Base-by-base conservation (phyloP, 192 early-diverging fungal species). In the Obelidium mucronatum region DNA sequence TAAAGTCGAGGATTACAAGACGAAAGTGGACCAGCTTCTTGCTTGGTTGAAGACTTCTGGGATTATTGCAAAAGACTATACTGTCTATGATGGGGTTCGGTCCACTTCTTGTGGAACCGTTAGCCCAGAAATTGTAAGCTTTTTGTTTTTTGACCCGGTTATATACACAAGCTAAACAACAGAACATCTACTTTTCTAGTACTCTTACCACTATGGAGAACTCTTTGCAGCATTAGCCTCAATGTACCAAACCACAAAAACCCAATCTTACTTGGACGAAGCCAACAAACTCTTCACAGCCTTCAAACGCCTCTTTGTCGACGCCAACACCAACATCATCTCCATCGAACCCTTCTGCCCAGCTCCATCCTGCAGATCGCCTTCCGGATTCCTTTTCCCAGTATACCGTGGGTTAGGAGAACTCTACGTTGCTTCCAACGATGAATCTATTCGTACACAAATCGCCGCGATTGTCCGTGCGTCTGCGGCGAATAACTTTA, bases 21-120 rank as follows among this genome's bases (percentile, higher is more conserved):
- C 78, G 17, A 53, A 42, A 42, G 67, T 74, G 0, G 67, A 79
- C 3, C 61, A 73, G 54, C 42, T 73, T n/a, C 82, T 81, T 71
- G 48, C 63, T 6, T 87, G 82, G 82, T 8, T 87, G n/a, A 81
- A 79, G 53, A 63, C 28, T 34, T 5, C 31, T 17, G 40, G 48
- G 8, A 64, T 78, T 31, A 26, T 26, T 11, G 28, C 6, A 42
- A 8, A 37, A 19, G 39, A 33, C n/a, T 68, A 68, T 37, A 58
- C 42, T 19, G 36, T 74, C 28, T 74, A 74, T 44, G 72, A 74
- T 31, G 72, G 72, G 11, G 60, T 74, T 13, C 4, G 36, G 8
- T 24, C 66, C 6, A 51, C 15, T 30, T 39, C 34, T 0, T 22
- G 30, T 58, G 30, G 66, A 22, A 28, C 37, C 36, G 28, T 35